Evolutionary conservation across 2,329 filamentous ascomycete species (phyloP).

Genomic region (Neocucurbitaria cava): DNA sequence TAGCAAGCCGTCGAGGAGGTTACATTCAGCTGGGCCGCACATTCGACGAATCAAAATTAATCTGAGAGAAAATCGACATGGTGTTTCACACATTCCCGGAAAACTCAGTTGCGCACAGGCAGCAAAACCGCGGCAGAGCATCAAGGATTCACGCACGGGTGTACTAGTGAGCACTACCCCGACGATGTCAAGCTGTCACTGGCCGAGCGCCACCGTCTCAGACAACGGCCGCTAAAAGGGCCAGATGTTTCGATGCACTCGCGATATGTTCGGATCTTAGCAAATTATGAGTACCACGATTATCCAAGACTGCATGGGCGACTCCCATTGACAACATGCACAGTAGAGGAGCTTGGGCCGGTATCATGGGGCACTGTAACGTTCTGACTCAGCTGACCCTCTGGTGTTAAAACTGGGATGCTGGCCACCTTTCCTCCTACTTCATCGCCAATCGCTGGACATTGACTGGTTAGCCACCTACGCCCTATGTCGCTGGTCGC

Average conservation of each 20-base stretch:
- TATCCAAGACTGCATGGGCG: background rate
- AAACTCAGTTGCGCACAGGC: background rate
- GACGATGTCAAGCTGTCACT: background rate
- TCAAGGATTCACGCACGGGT: background rate
- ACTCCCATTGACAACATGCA: background rate
- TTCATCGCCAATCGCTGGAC: background rate
- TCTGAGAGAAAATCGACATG: background rate
- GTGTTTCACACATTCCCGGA: background rate
- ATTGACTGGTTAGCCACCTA: background rate
- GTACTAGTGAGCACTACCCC: background rate
- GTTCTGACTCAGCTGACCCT: conserved; percentile 1
- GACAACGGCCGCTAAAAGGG: background rate
- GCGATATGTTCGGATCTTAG: background rate
- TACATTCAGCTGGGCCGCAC: conserved; percentile 7
- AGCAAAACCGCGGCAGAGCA: conserved; percentile 1
- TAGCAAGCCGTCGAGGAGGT: conserved; percentile 1
- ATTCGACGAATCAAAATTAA: background rate
- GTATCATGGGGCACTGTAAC: background rate
- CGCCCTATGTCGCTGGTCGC: background rate
- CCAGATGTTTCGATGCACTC: background rate
- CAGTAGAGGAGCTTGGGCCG: background rate
- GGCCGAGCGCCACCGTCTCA: background rate
- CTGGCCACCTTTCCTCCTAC: background rate
- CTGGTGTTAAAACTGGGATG: background rate
- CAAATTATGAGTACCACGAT: background rate